Evolutionary conservation across 805 yeast genomes (phyloP), one percentile per base, ranked within the genome.

Genomic region (Yueomyces sp.): DNA sequence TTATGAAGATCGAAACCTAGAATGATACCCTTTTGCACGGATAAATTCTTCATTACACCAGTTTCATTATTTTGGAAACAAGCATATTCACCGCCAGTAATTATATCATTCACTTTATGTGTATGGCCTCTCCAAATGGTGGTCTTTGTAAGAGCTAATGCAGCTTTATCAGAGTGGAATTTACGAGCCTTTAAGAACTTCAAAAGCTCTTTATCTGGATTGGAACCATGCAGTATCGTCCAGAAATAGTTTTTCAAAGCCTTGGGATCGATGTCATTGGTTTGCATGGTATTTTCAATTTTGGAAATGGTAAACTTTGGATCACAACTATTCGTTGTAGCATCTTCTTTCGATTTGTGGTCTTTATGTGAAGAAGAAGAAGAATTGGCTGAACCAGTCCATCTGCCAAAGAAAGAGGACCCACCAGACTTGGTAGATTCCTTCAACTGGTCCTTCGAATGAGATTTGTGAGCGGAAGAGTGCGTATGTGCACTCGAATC

Each of bases 141-240:
- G 4, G 94, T 79, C 48, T 73, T 68, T n/a, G 80, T 69, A 42
- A 85, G 55, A 94, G 87, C 86, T 26, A 68, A 66, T 45, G 84
- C 58, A 0, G 86, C 71, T 54, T 78, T 75, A 51, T 77, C 80
- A 27, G 79, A 69, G 50, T 82, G 77, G 80, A 86, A 86, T 64
- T 86, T 86, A 64, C 96, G 78, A 36, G 96, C 96, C 52, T 95
- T 72, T 28, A 85, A 63, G 54, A 81, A 88, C 54, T 94, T 73
- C 55, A 88, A 68, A 31, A 85, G 42, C 51, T 80, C 62, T 53
- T 83, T 81, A 62, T 92, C 99, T 3, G 94, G 83, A 40, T 80
- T 70, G 59, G 90, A 97, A 38, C 77, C 73, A 63, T 90, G 78
- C 42, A 77, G 55, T 69, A 79, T 69, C 38, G 65, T 57, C 81